Conservation (phyloP, 257 asterid genomes). For the Vinca minor region DNA sequence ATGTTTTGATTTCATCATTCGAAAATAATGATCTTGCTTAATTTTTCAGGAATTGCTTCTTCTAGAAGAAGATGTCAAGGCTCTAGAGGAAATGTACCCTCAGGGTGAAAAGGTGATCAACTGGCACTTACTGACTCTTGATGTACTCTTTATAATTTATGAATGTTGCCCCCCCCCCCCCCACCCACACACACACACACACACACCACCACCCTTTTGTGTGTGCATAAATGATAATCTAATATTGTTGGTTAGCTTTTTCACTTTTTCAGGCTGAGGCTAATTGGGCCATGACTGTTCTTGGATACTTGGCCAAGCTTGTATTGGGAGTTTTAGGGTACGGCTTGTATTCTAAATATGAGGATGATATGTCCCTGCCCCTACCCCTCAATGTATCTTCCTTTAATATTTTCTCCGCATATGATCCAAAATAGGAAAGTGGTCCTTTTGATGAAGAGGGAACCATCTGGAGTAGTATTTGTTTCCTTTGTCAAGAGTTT, state of each 20-base stretch:
- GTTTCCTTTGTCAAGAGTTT: no score
- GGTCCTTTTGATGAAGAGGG: no score
- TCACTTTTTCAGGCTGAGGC: slow-evolving; percentile 83
- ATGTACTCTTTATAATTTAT: neutral
- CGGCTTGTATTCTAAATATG: slow-evolving; percentile 15
- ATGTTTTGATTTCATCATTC: neutral
- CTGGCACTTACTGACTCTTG: slow-evolving; percentile 7
- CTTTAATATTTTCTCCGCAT: no score
- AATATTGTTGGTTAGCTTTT: slow-evolving; percentile 6
- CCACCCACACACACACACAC: no score
- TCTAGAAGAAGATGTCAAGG: slow-evolving; percentile 89
- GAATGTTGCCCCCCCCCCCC: slow-evolving; percentile 2
- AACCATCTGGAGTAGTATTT: no score
- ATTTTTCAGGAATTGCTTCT: slow-evolving; percentile 75
- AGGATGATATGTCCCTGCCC: no score
- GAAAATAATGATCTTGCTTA: neutral
- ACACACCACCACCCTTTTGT: no score
- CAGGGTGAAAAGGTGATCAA: slow-evolving; percentile 94
- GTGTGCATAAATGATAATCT: neutral
- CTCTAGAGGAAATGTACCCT: slow-evolving; percentile 98
- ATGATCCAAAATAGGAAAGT: no score
- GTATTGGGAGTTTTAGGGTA: slow-evolving; percentile 88
- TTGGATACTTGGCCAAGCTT: slow-evolving; percentile 86
- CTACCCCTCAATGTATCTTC: no score
- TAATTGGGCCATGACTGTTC: slow-evolving; percentile 94